Conservation (phyloP, 768 basidiomycete species). For the Phlebiopsis flavidoalba region DNA sequence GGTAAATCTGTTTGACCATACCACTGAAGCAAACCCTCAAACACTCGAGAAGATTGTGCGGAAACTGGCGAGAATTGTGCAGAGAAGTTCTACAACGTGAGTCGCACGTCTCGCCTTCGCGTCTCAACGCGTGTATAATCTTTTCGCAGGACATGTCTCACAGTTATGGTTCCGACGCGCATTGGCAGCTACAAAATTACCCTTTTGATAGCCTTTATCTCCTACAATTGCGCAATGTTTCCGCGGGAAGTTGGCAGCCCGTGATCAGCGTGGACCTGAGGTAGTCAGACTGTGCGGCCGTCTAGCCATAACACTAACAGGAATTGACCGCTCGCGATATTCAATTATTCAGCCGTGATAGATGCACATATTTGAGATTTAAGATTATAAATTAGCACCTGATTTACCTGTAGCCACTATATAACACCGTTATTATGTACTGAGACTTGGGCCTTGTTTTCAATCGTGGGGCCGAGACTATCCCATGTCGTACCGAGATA, state of each 20-base stretch:
- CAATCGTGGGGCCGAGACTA: no score
- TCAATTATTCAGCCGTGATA: neutral
- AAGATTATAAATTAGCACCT: neutral
- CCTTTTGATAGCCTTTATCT: neutral
- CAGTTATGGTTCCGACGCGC: neutral
- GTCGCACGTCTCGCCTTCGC: neutral
- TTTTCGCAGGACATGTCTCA: neutral
- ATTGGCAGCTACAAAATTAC: neutral
- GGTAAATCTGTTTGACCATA: neutral
- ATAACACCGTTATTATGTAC: no score
- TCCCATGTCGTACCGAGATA: no score
- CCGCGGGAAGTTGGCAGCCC: neutral
- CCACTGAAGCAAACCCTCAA: neutral
- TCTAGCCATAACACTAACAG: neutral
- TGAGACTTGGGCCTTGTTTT: no score
- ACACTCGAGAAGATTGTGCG: neutral
- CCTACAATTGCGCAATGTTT: neutral
- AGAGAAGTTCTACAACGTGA: neutral
- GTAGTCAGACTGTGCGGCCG: neutral
- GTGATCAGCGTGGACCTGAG: neutral
- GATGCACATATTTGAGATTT: neutral
- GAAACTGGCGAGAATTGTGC: neutral
- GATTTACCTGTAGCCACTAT: neutral
- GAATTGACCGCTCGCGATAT: neutral
- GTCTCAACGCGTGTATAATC: neutral